Base-by-base conservation (phyloP, 257 asterid species). In the Oldenlandia corymbosa region DNA sequence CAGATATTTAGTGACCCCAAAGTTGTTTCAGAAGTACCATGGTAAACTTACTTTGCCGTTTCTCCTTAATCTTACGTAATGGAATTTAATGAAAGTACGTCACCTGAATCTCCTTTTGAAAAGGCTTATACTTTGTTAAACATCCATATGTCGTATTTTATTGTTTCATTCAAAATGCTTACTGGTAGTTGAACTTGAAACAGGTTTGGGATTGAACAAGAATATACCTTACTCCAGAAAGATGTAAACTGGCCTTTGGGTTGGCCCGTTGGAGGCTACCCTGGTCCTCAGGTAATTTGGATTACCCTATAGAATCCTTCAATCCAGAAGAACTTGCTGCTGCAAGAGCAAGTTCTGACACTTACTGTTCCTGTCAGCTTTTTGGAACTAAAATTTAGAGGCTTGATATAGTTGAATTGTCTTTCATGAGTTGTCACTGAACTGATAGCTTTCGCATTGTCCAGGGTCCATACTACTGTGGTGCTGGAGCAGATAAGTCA, bases 381-480 rank as follows among this genome's bases (percentile, higher is more conserved):
- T 27, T 48, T 9, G 7, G 5, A 37, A 47, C 20, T 48, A 2
- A 24, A 23, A 56, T 39, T 50, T 32, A 42, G 13, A 48, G 45
- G 58, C 30, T 21, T 49, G 14, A 49, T 16, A 31, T 3, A 21
- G 34, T 28, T 20, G 55, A 53, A 48, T 45, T 21, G 9, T n/a
- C 32, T 7, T 39, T 28, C 27, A 31, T 34, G 39, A 34, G n/a
- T 56, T 36, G 45, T 34, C 41, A 41, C 50, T 65, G 36, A 60
- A 26, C 16, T n/a, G 49, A 69, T 63, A 28, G 63, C 51, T 37
- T 60, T n/a, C 72, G 68, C 14, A 65, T 65, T 54, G 68, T 32
- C n/a, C 68, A 92, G 99, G 99, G 99, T 55, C 97, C 99, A 20
- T 92, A 92, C 62, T 92, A 92, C 80, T 92, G 96, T 80, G 94